These are phyloP conservation scores for Conticribra guillardii DNA, from an alignment of 108 stramenopile genomes.

Conservation along the genomic window DNA sequence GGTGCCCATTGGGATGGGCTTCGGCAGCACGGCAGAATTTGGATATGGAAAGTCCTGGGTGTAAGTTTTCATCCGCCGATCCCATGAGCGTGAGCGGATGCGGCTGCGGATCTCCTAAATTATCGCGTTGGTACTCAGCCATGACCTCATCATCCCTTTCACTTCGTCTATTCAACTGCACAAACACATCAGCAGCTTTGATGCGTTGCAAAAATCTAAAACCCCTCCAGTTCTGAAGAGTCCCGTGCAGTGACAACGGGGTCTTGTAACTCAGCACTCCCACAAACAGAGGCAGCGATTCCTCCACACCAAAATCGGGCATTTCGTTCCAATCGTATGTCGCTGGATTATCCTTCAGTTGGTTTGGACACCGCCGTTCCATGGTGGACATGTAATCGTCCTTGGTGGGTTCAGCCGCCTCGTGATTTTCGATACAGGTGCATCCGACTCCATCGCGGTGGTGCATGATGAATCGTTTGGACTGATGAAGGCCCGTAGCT, in stretches of 20 bases:
- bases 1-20: neutral
- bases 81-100: neutral
- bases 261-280: slow-evolving; percentile 17
- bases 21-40: slow-evolving; percentile 15
- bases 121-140: neutral
- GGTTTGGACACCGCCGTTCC: neutral
- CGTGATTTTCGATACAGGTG: neutral
- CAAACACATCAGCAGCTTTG: slow-evolving; percentile 4
- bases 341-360: neutral
- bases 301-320: slow-evolving; percentile 18
- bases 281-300: slow-evolving; percentile 1
- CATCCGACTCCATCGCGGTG: neutral
- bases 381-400: neutral
- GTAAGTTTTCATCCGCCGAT: slow-evolving; percentile 11
- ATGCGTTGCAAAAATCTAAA: neutral
- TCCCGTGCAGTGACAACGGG: slow-evolving; percentile 1
- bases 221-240: slow-evolving; percentile 7
- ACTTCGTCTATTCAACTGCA: slow-evolving; percentile 3
- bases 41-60: slow-evolving; percentile 4
- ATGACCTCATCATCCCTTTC: slow-evolving; percentile 5
- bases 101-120: neutral
- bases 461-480: slow-evolving; percentile 4
- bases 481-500: slow-evolving; percentile 1
- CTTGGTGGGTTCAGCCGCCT: neutral
- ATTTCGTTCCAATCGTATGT: slow-evolving; percentile 4